Conservation (phyloP, 805 yeast genomes). For the Torulaspora microellipsoides region DNA sequence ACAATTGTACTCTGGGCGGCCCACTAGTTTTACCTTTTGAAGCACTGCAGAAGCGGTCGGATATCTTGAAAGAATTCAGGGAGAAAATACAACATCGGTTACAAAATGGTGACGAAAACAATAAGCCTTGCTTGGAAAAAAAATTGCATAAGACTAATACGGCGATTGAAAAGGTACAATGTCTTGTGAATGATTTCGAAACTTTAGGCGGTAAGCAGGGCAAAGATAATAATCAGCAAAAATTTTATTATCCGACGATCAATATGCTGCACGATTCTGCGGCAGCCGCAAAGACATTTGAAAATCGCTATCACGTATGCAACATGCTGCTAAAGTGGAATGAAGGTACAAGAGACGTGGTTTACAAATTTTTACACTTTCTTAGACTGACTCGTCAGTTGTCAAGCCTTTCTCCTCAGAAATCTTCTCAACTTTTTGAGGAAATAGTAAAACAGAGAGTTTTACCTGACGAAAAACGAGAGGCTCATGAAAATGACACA, state of each 20-base stretch:
- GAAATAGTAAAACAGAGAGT: conserved; percentile 40
- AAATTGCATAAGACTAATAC: conserved; percentile 17
- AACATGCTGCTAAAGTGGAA: conserved; percentile 78
- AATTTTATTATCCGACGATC: conserved; percentile 28
- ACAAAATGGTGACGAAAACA: conserved; percentile 13
- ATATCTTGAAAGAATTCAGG: conserved; percentile 38
- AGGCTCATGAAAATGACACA: neutral
- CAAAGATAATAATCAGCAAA: conserved; percentile 26
- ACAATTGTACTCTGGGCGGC: conserved; percentile 49
- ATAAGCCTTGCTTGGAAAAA: conserved; percentile 21
- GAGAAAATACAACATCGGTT: conserved; percentile 41
- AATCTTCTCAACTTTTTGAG: conserved; percentile 47
- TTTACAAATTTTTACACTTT: conserved; percentile 55
- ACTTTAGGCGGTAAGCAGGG: conserved; percentile 24
- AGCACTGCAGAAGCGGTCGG: conserved; percentile 19
- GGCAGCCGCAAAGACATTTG: conserved; percentile 15
- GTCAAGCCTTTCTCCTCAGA: conserved; percentile 42
- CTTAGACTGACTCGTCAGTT: conserved; percentile 43
- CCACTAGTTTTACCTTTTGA: conserved; percentile 21
- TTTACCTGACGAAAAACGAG: neutral
- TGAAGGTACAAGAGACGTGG: conserved; percentile 56
- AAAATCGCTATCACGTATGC: conserved; percentile 68
- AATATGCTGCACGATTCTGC: conserved; percentile 17
- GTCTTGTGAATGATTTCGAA: conserved; percentile 22
- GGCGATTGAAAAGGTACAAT: conserved; percentile 17